Percentiles rank a stretch among this genome's conserved stretches.
Evolutionary conservation across 2,329 filamentous ascomycete genomes (phyloP).

Genomic region (Ramularia collo-cygni): DNA sequence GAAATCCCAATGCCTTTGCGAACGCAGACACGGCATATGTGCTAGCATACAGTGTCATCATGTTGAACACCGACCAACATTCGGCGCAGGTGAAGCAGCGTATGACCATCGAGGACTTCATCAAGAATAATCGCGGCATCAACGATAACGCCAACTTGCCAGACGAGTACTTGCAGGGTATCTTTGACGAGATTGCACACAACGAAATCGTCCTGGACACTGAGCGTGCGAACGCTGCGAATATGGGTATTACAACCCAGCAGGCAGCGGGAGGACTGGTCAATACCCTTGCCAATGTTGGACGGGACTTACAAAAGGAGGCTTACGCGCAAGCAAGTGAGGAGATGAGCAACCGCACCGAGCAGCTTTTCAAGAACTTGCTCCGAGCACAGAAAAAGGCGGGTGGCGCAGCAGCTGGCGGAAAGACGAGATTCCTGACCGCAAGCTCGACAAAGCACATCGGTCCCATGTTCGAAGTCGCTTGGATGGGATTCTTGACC

Average conservation of each 20-base stretch:
- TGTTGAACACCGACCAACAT: conserved; percentile 94
- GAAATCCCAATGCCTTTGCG: conserved; percentile 94
- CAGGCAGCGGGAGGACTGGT: conserved; percentile 33
- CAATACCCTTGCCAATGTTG: conserved; percentile 77
- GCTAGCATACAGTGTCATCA: conserved; percentile 88
- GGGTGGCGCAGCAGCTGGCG: conserved; percentile 37
- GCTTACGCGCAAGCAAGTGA: conserved; percentile 93
- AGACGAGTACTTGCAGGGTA: conserved; percentile 79
- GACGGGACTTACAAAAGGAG: conserved; percentile 83
- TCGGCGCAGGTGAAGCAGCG: conserved; percentile 77
- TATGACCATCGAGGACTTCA: conserved; percentile 96
- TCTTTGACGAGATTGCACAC: conserved; percentile 83
- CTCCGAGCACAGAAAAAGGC: conserved; percentile 84
- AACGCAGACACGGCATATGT: conserved; percentile 98
- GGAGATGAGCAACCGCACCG: conserved; percentile 75
- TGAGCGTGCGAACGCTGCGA: conserved; percentile 82
- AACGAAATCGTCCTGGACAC: conserved; percentile 95
- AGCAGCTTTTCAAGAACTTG: conserved; percentile 87
- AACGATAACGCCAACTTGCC: conserved; percentile 93
- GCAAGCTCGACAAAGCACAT: conserved; percentile 92
- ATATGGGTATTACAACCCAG: conserved; percentile 58
- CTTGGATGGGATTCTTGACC: conserved; percentile 98
- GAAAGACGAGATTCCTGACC: conserved; percentile 72
- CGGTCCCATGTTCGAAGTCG: conserved; percentile 96
- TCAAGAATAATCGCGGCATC: conserved; percentile 98